phyloP scores from a whole-genome alignment of 495 filamentous ascomycete genomes.

The Neurospora sp. region DNA sequence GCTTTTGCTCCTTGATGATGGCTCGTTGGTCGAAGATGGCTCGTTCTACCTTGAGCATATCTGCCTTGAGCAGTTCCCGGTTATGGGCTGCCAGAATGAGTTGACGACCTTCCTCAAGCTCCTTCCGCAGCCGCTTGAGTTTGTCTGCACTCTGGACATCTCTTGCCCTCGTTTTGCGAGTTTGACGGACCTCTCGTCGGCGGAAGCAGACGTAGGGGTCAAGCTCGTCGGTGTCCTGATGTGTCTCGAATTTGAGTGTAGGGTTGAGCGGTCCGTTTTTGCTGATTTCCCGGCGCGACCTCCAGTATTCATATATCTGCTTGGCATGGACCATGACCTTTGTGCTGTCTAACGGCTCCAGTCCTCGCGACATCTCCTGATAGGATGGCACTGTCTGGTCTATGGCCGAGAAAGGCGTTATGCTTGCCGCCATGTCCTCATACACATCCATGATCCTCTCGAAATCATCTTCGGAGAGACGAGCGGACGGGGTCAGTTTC shows the following conservation, averaged over 20 bases:
- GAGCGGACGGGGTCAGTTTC: slow-evolving; percentile 50
- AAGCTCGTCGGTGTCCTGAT: slow-evolving; percentile 84
- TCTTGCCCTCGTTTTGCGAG: slow-evolving; percentile 85
- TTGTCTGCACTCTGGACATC: slow-evolving; percentile 93
- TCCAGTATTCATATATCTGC: slow-evolving; percentile 89
- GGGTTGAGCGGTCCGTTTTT: slow-evolving; percentile 63
- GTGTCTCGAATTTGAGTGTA: slow-evolving; percentile 82
- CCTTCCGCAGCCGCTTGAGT: slow-evolving; percentile 80
- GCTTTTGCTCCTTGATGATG: slow-evolving; percentile 75
- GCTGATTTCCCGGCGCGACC: slow-evolving; percentile 50
- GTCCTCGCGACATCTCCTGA: slow-evolving; percentile 66
- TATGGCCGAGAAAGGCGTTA: slow-evolving; percentile 80
- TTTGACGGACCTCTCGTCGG: slow-evolving; percentile 86
- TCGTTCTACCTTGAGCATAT: slow-evolving; percentile 62
- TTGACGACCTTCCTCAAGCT: slow-evolving; percentile 81
- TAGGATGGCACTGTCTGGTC: slow-evolving; percentile 75
- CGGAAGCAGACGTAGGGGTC: slow-evolving; percentile 99
- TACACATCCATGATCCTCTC: slow-evolving; percentile 92
- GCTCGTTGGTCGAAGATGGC: slow-evolving; percentile 71
- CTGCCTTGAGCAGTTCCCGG: slow-evolving; percentile 67
- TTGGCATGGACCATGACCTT: slow-evolving; percentile 64
- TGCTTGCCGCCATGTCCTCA: slow-evolving; percentile 69
- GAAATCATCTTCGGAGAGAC: slow-evolving; percentile 81
- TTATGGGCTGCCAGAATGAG: slow-evolving; percentile 65
- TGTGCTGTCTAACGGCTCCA: slow-evolving; percentile 60